phyloP scores from a whole-genome alignment of 768 basidiomycete genomes.

The Austroboletus eburneus region DNA sequence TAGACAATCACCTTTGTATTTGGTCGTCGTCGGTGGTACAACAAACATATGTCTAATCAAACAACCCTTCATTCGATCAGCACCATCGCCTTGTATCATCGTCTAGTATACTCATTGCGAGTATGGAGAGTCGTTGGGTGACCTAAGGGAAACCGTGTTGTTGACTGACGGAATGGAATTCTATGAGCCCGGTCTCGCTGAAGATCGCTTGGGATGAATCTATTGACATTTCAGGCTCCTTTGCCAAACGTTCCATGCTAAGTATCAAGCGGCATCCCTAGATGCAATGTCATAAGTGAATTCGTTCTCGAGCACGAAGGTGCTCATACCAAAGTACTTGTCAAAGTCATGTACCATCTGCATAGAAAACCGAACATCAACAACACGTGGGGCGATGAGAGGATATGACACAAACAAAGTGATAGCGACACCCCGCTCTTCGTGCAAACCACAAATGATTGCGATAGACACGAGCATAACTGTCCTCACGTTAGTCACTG shows the following conservation, averaged over 20 bases:
- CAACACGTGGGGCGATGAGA: background rate
- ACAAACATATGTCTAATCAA: no score
- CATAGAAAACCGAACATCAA: slow-evolving; percentile 1
- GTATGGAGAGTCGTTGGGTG: no score
- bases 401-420: slow-evolving; percentile 1
- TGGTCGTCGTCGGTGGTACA: no score
- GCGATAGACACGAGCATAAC: background rate
- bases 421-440: background rate
- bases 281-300: background rate
- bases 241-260: slow-evolving; percentile 21
- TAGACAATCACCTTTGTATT: no score
- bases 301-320: background rate
- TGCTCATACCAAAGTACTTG: background rate
- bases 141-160: background rate
- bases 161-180: no score
- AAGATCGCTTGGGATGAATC: background rate
- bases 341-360: background rate
- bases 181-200: no score
- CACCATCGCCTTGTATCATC: no score
- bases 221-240: background rate
- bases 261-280: slow-evolving; percentile 27
- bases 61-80: no score
- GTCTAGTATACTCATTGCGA: no score
- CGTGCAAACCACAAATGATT: background rate
- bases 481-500: background rate